Base-by-base conservation (phyloP, 805 yeast genomes). In the Starmerella khaoyaiensis region DNA sequence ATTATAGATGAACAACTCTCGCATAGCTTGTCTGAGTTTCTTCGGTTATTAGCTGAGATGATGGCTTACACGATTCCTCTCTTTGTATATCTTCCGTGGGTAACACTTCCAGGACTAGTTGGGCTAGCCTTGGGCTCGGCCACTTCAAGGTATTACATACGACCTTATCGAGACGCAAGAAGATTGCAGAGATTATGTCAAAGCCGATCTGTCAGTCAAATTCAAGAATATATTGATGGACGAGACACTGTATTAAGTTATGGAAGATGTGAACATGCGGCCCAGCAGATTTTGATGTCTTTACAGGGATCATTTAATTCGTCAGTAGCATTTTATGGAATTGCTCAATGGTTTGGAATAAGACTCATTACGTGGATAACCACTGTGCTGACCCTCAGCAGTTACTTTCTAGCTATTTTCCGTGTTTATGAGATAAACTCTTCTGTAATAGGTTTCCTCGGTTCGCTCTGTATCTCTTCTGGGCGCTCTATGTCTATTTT, bases 401-500 rank as follows among this genome's bases (percentile, higher is more conserved):
- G n/a, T n/a, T n/a, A n/a, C n/a, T n/a, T n/a, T n/a, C n/a, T n/a
- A n/a, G n/a, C n/a, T n/a, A n/a, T n/a, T n/a, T n/a, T n/a, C n/a
- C n/a, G n/a, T n/a, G n/a, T n/a, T n/a, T n/a, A n/a, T n/a, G n/a
- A n/a, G n/a, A n/a, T n/a, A n/a, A n/a, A n/a, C n/a, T n/a, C n/a
- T n/a, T n/a, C 72, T 67, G 52, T 84, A 77, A 81, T 93, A 14
- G 95, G 95, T 57, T 64, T 80, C 59, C 81, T 81, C 49, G 97
- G 95, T 63, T 69, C 86, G 46, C 76, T 90, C 17, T 79, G 84
- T 45, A 78, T 86, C 31, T 84, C 83, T 58, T 78, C 94, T 2
- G 62, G 80, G 45, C 90, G 82, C 55, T 69, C 83, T 31, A 62
- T 79, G 57, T 64, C 77, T 4, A 56, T 69, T 57, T 67, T 75